Percentiles rank a stretch among this genome's conserved stretches.
Conservation (phyloP, 2,329 filamentous ascomycete species). For the Sporothrix pseudoabietina region DNA sequence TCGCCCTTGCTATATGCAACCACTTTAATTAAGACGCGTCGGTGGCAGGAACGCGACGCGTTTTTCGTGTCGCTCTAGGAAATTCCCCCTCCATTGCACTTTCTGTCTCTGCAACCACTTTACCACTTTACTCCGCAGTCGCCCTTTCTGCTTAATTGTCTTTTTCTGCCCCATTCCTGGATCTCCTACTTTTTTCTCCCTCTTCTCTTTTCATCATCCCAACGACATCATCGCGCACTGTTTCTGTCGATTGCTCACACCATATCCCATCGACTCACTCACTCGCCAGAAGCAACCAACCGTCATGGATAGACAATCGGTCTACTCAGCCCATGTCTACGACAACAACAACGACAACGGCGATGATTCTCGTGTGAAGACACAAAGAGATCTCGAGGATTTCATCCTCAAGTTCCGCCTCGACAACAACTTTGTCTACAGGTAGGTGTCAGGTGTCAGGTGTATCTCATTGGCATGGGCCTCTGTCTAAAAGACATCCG, state of each 20-base stretch:
- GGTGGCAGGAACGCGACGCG: constrained; percentile 34
- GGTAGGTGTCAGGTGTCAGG: constrained; percentile 53
- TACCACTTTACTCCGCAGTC: constrained; percentile 8
- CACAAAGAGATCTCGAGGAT: constrained; percentile 79
- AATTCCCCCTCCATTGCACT: constrained; percentile 26
- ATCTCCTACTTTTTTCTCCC: background rate
- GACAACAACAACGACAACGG: constrained; percentile 65
- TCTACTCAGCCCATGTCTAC: constrained; percentile 83
- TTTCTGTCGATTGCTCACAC: background rate
- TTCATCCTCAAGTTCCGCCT: constrained; percentile 94
- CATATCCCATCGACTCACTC: background rate
- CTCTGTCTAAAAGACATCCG: background rate
- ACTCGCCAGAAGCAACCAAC: background rate
- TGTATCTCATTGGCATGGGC: background rate
- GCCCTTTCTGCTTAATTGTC: constrained; percentile 7
- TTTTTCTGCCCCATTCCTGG: constrained; percentile 17
- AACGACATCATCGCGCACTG: background rate
- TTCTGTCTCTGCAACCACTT: constrained; percentile 1
- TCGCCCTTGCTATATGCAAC: constrained; percentile 30
- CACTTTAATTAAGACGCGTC: constrained; percentile 37
- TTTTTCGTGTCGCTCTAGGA: constrained; percentile 28
- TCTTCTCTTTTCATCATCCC: constrained; percentile 3
- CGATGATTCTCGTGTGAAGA: constrained; percentile 69
- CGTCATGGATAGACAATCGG: constrained; percentile 82
- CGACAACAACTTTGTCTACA: constrained; percentile 93